Percentiles rank a stretch among this genome's conserved stretches.
phyloP scores from a whole-genome alignment of 176 grass and related monocot species.

The Carex cristatella region DNA sequence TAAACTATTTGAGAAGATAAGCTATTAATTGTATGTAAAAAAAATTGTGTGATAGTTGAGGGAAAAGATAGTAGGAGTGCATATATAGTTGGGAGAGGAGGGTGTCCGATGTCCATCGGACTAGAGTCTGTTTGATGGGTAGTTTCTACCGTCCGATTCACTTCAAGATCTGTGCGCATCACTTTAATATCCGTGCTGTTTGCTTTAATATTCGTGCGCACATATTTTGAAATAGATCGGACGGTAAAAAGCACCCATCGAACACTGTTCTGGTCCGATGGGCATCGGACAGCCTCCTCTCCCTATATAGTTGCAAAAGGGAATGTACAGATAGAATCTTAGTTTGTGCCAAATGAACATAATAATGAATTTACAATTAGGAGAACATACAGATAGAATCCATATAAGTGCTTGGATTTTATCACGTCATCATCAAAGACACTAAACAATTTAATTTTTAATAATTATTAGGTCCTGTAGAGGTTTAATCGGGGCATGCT shows the following conservation, averaged over 20 bases:
- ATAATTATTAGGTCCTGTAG: background rate
- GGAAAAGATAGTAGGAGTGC: background rate
- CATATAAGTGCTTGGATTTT: background rate
- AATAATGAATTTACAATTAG: background rate
- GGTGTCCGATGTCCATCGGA: too few relatives aligned
- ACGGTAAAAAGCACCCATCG: too few relatives aligned
- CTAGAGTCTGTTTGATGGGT: too few relatives aligned
- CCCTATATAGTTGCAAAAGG: background rate
- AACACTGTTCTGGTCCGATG: too few relatives aligned
- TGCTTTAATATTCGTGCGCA: too few relatives aligned
- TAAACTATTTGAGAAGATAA: background rate
- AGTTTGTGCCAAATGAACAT: background rate
- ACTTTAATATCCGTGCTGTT: too few relatives aligned
- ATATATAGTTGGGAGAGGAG: background rate
- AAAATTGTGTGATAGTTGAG: background rate
- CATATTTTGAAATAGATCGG: too few relatives aligned
- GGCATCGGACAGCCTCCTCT: too few relatives aligned
- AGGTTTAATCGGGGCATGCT: background rate
- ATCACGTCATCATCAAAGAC: background rate
- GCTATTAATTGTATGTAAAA: background rate
- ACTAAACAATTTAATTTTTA: background rate
- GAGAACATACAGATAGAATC: background rate
- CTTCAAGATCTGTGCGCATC: too few relatives aligned
- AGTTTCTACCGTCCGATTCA: too few relatives aligned
- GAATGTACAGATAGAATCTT: background rate